Evolutionary conservation across 306 rosid genomes (phyloP).

Genomic region (Potentilla sterilis): DNA sequence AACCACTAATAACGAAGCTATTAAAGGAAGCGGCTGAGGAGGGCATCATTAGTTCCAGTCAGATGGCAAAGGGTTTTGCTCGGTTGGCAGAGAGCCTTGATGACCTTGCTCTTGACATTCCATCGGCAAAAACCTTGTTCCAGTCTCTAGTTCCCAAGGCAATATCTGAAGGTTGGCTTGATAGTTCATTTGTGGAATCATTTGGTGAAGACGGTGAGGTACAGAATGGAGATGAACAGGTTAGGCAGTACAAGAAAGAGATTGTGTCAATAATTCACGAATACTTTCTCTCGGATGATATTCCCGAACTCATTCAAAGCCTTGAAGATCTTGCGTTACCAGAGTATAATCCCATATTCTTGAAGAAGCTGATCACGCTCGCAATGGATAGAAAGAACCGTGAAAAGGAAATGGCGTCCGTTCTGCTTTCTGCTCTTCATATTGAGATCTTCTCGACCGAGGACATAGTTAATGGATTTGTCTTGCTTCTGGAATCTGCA

Average conservation of each 20-base stretch:
- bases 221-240: conserved; percentile 53
- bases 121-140: conserved; percentile 69
- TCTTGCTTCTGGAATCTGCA: conserved; percentile 83
- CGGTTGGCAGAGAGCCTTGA: conserved; percentile 89
- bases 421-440: conserved; percentile 90
- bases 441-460: conserved; percentile 92
- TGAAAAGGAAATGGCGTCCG: conserved; percentile 99
- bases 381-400: conserved; percentile 97
- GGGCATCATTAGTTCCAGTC: conserved; percentile 93
- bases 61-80: conserved; percentile 92
- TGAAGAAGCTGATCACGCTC: conserved; percentile 89
- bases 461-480: conserved; percentile 83
- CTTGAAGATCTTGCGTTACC: conserved; percentile 88
- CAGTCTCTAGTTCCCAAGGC: conserved; percentile 73
- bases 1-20: conserved; percentile 60
- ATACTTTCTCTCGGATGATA: conserved; percentile 90
- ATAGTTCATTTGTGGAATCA: conserved; percentile 63
- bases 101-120: conserved; percentile 97
- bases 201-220: conserved; percentile 54
- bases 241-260: conserved; percentile 80
- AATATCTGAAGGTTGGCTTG: conserved; percentile 90
- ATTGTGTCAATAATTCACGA: conserved; percentile 83
- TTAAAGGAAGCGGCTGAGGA: conserved; percentile 95
- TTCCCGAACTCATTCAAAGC: conserved; percentile 88
- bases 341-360: conserved; percentile 69